Evolutionary conservation across 148 eudicot species (phyloP).

Genomic region (Chenopodium album): DNA sequence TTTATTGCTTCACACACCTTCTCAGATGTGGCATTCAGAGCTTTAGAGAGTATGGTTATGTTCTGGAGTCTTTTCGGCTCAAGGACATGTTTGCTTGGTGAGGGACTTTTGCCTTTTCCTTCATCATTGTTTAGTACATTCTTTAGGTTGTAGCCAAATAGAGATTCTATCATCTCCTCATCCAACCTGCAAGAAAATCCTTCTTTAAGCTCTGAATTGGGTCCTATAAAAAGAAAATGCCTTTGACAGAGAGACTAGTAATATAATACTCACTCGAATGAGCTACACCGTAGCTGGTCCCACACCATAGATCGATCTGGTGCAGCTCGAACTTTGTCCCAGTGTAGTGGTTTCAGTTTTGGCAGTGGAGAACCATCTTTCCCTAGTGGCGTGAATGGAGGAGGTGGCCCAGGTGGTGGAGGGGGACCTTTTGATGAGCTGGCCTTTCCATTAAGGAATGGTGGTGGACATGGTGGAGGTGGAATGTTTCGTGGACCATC

Average conservation of each 20-base stretch:
- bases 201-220: not conserved
- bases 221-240: not conserved
- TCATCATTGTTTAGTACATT: constrained; percentile 62
- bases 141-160: constrained; percentile 82
- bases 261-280: constrained; percentile 72
- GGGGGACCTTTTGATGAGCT: constrained; percentile 46
- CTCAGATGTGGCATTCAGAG: constrained; percentile 71
- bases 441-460: constrained; percentile 33
- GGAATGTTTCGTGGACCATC: constrained; percentile 40
- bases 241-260: not conserved
- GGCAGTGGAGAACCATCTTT: constrained; percentile 86
- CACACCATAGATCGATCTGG: constrained; percentile 89
- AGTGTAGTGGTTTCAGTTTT: constrained; percentile 93
- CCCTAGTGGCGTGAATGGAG: constrained; percentile 42
- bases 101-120: constrained; percentile 68
- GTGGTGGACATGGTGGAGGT: constrained; percentile 76
- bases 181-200: constrained; percentile 56
- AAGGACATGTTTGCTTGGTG: constrained; percentile 89
- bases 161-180: constrained; percentile 92
- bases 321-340: constrained; percentile 97
- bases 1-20: constrained; percentile 74
- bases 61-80: constrained; percentile 97
- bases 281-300: constrained; percentile 89
- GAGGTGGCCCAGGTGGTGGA: constrained; percentile 50
- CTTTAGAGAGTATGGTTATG: constrained; percentile 88